Conservation (phyloP, 169 alveolate genomes). For the Cystoisospora suis region DNA sequence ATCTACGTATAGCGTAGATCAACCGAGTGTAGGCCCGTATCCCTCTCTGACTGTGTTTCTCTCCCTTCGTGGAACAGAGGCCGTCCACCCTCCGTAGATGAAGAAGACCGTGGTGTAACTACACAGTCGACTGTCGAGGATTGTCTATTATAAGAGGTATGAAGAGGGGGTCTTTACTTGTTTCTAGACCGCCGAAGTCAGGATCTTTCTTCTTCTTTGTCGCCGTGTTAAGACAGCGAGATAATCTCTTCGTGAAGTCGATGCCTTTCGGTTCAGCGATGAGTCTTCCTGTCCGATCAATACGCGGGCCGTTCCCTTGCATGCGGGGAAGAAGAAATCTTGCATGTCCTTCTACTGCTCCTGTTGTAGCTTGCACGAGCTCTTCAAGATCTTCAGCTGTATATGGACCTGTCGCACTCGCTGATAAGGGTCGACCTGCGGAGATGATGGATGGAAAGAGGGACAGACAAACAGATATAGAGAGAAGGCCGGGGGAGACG, state of each 20-base stretch:
- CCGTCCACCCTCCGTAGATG: background rate
- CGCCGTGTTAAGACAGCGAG: background rate
- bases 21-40: background rate
- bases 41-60: background rate
- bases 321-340: background rate
- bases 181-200: background rate
- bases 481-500: conserved; percentile 7
- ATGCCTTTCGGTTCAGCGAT: background rate
- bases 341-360: background rate
- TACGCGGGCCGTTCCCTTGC: background rate
- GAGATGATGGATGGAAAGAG: background rate
- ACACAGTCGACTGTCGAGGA: no score
- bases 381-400: conserved; percentile 16
- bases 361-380: background rate
- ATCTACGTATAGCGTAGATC: background rate
- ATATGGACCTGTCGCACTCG: conserved; percentile 20
- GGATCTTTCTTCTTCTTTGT: background rate
- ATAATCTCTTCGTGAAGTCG: background rate
- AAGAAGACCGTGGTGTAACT: background rate
- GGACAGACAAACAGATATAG: no score
- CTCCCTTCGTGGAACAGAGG: background rate
- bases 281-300: background rate
- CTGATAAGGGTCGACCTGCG: background rate
- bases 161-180: background rate
- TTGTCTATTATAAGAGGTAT: no score